phyloP scores from a whole-genome alignment of 257 asterid genomes.

The Lantana camara region DNA sequence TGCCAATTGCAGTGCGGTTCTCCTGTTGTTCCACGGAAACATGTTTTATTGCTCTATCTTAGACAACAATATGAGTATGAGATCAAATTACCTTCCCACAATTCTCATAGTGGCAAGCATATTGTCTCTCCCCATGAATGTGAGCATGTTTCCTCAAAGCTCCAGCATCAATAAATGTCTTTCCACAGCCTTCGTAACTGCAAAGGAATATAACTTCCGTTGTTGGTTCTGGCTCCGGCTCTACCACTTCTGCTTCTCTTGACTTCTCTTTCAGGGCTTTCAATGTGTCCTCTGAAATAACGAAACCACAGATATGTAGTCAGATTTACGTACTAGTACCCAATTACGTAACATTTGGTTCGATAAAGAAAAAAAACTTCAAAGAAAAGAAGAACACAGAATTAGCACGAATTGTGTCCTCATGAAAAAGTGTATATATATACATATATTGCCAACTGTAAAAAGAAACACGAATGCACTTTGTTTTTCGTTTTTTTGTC shows the following conservation, averaged over 20 bases:
- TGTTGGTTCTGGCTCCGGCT: slow-evolving; percentile 94
- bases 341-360: neutral
- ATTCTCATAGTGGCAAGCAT: slow-evolving; percentile 83
- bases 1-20: no score
- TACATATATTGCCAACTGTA: no score
- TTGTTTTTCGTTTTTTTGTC: no score
- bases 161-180: slow-evolving; percentile 94
- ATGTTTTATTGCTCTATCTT: neutral
- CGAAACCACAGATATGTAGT: slow-evolving; percentile 30
- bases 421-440: no score
- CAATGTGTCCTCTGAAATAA: slow-evolving; percentile 77
- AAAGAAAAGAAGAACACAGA: neutral
- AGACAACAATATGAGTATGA: neutral
- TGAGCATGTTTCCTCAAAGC: slow-evolving; percentile 98
- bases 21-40: neutral
- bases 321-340: slow-evolving; percentile 8
- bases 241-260: slow-evolving; percentile 60
- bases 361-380: neutral
- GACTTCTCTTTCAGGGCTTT: slow-evolving; percentile 65
- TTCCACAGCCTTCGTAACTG: slow-evolving; percentile 97
- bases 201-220: slow-evolving; percentile 97
- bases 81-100: slow-evolving; percentile 33
- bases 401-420: no score
- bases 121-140: slow-evolving; percentile 98
- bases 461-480: no score